Conservation (phyloP, 805 yeast genomes). For the Yarrowia sp. region DNA sequence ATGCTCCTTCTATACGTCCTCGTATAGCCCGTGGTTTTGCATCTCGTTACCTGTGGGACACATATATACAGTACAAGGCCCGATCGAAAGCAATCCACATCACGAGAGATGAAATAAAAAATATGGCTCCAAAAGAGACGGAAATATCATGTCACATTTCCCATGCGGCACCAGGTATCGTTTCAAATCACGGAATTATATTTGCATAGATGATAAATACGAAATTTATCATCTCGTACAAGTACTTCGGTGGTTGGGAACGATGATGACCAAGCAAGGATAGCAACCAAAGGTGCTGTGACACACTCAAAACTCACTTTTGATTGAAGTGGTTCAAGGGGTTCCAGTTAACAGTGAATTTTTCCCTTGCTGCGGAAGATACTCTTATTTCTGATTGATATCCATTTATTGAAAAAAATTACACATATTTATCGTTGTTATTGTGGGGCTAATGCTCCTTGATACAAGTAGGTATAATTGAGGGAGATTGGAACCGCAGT, state of each 20-base stretch:
- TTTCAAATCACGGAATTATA: no score
- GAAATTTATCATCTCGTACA: background rate
- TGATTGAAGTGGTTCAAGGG: no score
- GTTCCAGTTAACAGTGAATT: no score
- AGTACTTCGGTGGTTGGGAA: background rate
- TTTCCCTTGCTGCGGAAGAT: no score
- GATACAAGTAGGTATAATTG: background rate
- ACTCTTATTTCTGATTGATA: no score
- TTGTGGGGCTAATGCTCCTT: no score
- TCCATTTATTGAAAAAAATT: no score
- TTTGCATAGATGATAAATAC: background rate
- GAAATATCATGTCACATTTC: no score
- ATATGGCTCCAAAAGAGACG: no score
- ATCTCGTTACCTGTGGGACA: background rate
- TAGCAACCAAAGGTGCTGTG: background rate
- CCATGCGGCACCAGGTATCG: background rate
- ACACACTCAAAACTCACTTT: background rate
- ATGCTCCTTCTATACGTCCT: constrained; percentile 11
- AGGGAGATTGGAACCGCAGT: no score
- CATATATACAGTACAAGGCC: background rate
- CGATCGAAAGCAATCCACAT: background rate
- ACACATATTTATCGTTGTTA: no score
- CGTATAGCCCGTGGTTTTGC: background rate
- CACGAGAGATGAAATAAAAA: background rate
- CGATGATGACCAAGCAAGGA: background rate